Base-by-base conservation (phyloP, 345 rosid species). In the Aquilaria yunnanensis region DNA sequence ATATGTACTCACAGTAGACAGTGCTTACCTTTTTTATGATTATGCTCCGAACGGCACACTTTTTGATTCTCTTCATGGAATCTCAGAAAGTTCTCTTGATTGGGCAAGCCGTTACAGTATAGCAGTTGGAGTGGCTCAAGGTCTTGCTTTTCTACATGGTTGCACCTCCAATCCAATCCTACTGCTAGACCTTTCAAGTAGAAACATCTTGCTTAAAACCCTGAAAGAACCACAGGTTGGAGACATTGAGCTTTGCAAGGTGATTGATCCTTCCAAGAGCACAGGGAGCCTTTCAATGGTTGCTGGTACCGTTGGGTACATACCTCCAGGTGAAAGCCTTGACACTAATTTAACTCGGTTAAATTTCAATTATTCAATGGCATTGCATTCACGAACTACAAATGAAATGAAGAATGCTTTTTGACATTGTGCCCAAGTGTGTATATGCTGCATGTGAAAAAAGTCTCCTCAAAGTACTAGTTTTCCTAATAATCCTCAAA, bases 101-200 rank as follows among this genome's bases (percentile, higher is more conserved):
- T 92, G 98, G 98, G 78, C 85, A 0, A 85, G 90, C 75, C 86
- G 98, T 72, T 87, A 82, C 77, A 89, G 87, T 66, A 69, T 89
- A 56, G 96, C 90, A 31, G 82, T 89, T 12, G 94, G 97, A 47
- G 82, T 89, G 59, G 97, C 97, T 72, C 92, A 89, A 67, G 96
- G 93, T 62, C 85, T 89, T 69, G 70, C 76, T 12, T 92, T 85
- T 81, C 80, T 92, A 70, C 98, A 92, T 53, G 92, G 86, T 64
- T 80, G 74, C 63, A 58, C 72, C 62, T 73, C 89, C 0, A 72
- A 80, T 64, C 91, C 96, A 7, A 76, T 87, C 54, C 85, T 89
- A 61, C 85, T 86, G 63, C 85, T 87, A 1, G 96, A 89, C 69
- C 85, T 92, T 66, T 92, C 96, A 14, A 89, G 90, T 73, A 77